Evolutionary conservation across 768 basidiomycete species (phyloP), one percentile per base, ranked within the genome.

Genomic region (Naganishia friedmannii): DNA sequence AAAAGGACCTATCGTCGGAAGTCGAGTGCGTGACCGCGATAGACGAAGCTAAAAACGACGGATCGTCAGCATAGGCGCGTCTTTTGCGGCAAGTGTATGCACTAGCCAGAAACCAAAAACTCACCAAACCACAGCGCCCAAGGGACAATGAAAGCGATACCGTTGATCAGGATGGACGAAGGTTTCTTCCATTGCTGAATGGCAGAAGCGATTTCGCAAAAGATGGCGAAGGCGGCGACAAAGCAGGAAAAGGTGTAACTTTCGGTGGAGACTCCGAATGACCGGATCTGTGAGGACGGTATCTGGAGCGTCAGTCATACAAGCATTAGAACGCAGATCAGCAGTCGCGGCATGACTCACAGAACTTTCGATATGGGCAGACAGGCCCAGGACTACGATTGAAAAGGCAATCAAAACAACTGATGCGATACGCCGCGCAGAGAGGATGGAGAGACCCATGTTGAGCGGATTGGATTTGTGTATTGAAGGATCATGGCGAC

Each of bases 101-200:
- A 23, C 19, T 10, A 42, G 42, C 4, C 7, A 15, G 42, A 42
- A 13, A 13, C 42, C 7, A 8, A 42, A 55, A 9, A 73, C 74
- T 60, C 60, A 76, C 76, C 74, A 19, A 76, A 66, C 74, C 74
- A 76, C 53, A 76, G 68, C 32, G 74, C 67, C 76, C 74, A 75
- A 8, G 21, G 34, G 12, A 65, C n/a, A 4, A 74, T 8, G 23
- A 45, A 66, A 19, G 65, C 53, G 0, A 57, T 23, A 55, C 46
- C 21, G 60, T 57, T 15, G 21, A 12, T 53, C 66, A 65, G 31
- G 51, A 42, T 37, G 69, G 54, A 42, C 37, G 42, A 26, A 26
- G 60, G 60, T 10, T 63, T 63, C 39, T 17, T 63, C 60, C 60
- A 63, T 45, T 63, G 60, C 8, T 31, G 54, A 9, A 67, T 51